Conservation (phyloP, 2,329 filamentous ascomycete species). For the Tolypocladium endophyticum region DNA sequence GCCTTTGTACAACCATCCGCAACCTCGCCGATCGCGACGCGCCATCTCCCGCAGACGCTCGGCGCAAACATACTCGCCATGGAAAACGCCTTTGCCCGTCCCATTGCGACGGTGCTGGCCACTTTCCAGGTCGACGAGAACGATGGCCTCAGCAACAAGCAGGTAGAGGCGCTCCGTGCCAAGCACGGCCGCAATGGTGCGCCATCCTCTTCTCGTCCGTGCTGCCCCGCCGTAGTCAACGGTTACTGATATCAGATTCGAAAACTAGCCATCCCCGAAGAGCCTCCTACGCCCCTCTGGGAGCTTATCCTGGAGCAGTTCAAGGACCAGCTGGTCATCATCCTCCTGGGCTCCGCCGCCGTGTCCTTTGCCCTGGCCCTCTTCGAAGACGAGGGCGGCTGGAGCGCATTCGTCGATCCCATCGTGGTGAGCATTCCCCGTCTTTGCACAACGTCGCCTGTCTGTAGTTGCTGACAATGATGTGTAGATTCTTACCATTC, state of each 20-base stretch:
- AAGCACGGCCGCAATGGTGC: constrained; percentile 59
- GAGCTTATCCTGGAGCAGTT: constrained; percentile 96
- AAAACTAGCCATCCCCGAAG: constrained; percentile 55
- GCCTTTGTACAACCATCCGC: background rate
- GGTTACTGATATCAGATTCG: constrained; percentile 5
- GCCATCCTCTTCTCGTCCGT: constrained; percentile 12
- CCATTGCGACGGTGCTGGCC: constrained; percentile 47
- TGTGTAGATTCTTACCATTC: constrained; percentile 79
- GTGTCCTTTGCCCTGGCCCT: constrained; percentile 90
- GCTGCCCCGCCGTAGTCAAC: constrained; percentile 1
- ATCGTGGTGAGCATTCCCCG: constrained; percentile 59
- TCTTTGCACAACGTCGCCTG: background rate
- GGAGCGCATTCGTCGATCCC: constrained; percentile 96
- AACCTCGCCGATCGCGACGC: background rate
- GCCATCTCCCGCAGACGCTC: background rate
- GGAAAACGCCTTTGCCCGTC: constrained; percentile 52
- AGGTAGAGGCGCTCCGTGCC: constrained; percentile 41
- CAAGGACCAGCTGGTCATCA: constrained; percentile 96
- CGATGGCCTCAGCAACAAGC: constrained; percentile 46
- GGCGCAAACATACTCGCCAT: constrained; percentile 25
- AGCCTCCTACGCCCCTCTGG: constrained; percentile 93
- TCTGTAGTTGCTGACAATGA: background rate
- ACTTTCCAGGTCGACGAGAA: constrained; percentile 45
- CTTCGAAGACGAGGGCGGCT: constrained; percentile 86
- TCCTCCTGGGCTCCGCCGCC: constrained; percentile 82